phyloP scores from a whole-genome alignment of 106 monocot genomes.

The Dendrobium huoshanense region DNA sequence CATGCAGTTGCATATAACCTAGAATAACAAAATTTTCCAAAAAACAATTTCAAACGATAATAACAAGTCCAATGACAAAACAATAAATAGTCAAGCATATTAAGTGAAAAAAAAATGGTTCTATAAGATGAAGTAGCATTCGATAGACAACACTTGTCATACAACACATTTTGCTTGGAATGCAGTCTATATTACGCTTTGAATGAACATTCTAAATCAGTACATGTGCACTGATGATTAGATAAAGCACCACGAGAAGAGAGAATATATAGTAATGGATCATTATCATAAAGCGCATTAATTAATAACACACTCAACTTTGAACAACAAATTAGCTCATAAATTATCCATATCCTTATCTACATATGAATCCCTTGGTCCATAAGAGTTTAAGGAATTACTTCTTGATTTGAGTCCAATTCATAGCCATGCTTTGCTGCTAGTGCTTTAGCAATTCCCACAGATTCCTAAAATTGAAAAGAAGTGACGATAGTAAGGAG shows the following conservation, averaged over 20 bases:
- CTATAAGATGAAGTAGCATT: not conserved
- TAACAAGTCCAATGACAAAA: not conserved
- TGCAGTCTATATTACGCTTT: not conserved
- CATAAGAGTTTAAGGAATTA: slow-evolving; percentile 20
- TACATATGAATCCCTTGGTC: not conserved
- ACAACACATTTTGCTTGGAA: not conserved
- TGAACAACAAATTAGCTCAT: not conserved
- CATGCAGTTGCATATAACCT: no score
- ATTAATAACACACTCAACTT: not conserved
- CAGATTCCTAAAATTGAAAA: slow-evolving; percentile 67
- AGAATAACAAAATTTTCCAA: no score
- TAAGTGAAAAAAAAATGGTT: not conserved
- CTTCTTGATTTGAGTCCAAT: slow-evolving; percentile 96
- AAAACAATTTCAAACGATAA: not conserved
- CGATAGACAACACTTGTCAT: not conserved
- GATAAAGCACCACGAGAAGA: not conserved
- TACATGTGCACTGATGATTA: not conserved
- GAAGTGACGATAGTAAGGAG: not conserved
- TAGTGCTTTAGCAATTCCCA: slow-evolving; percentile 99
- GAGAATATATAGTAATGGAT: not conserved
- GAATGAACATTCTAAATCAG: not conserved
- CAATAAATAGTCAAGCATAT: not conserved
- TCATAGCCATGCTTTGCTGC: slow-evolving; percentile 99
- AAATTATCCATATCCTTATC: not conserved
- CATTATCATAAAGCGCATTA: not conserved